Conservation (phyloP, 2,329 filamentous ascomycete genomes). For the Chaetomium globosum region DNA sequence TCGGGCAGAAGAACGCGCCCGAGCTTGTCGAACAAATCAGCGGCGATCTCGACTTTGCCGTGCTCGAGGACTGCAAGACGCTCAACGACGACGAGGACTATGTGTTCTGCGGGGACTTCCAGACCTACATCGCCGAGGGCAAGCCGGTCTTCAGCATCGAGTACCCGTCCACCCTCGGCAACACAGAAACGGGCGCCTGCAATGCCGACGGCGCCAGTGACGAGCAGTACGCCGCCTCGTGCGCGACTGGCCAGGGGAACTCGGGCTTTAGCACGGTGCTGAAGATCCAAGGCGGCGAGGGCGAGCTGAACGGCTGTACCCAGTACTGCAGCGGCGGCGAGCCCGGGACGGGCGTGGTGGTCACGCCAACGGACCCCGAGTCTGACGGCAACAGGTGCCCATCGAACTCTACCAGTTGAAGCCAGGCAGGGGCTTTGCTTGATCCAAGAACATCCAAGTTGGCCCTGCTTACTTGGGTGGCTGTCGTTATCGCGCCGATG, state of each 20-base stretch:
- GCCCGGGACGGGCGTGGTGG: constrained; percentile 8
- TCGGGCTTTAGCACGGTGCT: constrained; percentile 25
- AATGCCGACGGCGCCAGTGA: neutral
- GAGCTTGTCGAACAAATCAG: constrained; percentile 11
- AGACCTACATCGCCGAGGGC: constrained; percentile 20
- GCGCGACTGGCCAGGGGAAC: constrained; percentile 13
- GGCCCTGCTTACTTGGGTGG: neutral
- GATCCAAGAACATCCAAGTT: neutral
- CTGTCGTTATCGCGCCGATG: neutral
- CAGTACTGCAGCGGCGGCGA: constrained; percentile 26
- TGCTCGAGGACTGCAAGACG: constrained; percentile 32
- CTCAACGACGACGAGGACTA: constrained; percentile 17
- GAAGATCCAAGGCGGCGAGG: constrained; percentile 25
- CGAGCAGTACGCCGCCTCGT: constrained; percentile 23
- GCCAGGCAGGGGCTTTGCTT: neutral
- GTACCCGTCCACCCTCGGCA: constrained; percentile 25
- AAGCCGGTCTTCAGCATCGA: constrained; percentile 31
- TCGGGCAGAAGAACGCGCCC: constrained; percentile 32
- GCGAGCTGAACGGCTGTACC: constrained; percentile 32
- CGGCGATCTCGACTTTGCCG: constrained; percentile 29
- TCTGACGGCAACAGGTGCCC: constrained; percentile 10
- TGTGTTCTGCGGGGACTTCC: constrained; percentile 28
- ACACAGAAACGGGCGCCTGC: constrained; percentile 14
- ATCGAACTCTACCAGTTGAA: neutral
- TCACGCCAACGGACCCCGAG: constrained; percentile 11